A percentile compares a stretch with the other conserved stretches of the same genome.
Evolutionary conservation across 208 protist genomes (phyloP).

Genomic region (Crithidia fasciculata): DNA sequence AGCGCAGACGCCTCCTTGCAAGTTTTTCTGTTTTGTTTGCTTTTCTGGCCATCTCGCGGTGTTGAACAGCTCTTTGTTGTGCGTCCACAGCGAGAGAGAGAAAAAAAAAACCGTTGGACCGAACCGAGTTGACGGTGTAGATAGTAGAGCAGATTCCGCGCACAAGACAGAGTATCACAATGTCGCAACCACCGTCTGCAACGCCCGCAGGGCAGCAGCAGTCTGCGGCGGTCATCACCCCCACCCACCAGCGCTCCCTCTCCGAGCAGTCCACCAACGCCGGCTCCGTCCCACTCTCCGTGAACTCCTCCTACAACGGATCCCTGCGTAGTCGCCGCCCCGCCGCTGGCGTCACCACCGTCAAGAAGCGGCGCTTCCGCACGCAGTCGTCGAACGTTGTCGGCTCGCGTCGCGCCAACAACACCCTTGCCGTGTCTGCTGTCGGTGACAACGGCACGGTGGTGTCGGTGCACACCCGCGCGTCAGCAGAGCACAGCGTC

Average conservation of each 20-base stretch:
- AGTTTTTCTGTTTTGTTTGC: no score
- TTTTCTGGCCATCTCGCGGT: no score
- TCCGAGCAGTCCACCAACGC: not conserved
- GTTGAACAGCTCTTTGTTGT: no score
- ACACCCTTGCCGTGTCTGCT: not conserved
- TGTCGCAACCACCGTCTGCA: constrained; percentile 3
- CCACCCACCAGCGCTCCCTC: constrained; percentile 7
- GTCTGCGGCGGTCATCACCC: not conserved
- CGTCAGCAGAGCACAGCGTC: not conserved
- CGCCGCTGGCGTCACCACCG: not conserved
- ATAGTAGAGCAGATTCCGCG: no score
- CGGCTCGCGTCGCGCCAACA: not conserved
- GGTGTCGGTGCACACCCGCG: constrained; percentile 2
- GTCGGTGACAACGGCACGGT: not conserved
- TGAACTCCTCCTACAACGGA: not conserved
- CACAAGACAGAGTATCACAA: not conserved
- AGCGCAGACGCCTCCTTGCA: no score
- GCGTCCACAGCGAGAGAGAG: no score
- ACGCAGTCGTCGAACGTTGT: constrained; percentile 10
- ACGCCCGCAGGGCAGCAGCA: constrained; percentile 2
- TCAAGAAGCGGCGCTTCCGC: constrained; percentile 6
- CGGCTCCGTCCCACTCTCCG: not conserved
- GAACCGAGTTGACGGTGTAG: no score
- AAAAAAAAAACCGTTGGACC: no score
- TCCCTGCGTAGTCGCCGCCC: not conserved